Percentiles rank a stretch among this genome's conserved stretches.
These are phyloP conservation scores for Penicillium egyptiacum DNA, from an alignment of 495 filamentous ascomycete genomes.

Conservation along the genomic window DNA sequence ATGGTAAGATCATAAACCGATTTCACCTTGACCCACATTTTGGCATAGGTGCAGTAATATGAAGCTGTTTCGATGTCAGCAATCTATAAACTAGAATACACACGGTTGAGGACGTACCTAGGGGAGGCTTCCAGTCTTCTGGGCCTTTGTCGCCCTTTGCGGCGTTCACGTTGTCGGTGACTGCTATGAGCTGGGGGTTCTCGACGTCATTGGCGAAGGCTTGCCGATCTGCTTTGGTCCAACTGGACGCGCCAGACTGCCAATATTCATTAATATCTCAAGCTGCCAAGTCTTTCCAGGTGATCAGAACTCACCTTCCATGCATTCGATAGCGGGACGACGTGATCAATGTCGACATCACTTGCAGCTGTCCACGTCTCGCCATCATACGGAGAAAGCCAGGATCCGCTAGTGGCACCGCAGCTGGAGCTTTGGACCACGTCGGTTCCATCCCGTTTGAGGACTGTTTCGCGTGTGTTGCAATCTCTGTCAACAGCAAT, in stretches of 20 bases:
- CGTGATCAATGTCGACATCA: constrained; percentile 74
- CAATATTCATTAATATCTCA: neutral
- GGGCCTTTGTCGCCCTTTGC: constrained; percentile 67
- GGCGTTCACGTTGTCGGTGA: constrained; percentile 73
- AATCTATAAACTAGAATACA: neutral
- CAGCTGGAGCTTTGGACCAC: constrained; percentile 54
- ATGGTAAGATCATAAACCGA: constrained; percentile 57
- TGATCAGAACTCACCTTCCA: constrained; percentile 56
- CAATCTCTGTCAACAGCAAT: constrained; percentile 46
- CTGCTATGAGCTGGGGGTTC: constrained; percentile 69
- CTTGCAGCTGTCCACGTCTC: constrained; percentile 62
- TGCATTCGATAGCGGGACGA: constrained; percentile 72
- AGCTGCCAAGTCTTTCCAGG: neutral
- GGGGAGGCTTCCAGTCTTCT: constrained; percentile 71
- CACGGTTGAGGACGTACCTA: constrained; percentile 38
- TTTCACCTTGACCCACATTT: constrained; percentile 72
- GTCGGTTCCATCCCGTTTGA: constrained; percentile 65
- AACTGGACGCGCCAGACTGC: constrained; percentile 45
- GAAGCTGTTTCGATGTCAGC: constrained; percentile 33
- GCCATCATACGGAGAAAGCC: constrained; percentile 68
- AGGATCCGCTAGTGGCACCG: constrained; percentile 56
- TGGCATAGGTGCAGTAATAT: constrained; percentile 75
- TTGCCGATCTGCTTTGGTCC: constrained; percentile 63
- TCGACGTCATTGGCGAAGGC: constrained; percentile 71
- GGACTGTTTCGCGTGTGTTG: constrained; percentile 65